Evolutionary conservation across 768 basidiomycete species (phyloP), one percentile per base, ranked within the genome.

Genomic region (Leccinum aurantiacum): DNA sequence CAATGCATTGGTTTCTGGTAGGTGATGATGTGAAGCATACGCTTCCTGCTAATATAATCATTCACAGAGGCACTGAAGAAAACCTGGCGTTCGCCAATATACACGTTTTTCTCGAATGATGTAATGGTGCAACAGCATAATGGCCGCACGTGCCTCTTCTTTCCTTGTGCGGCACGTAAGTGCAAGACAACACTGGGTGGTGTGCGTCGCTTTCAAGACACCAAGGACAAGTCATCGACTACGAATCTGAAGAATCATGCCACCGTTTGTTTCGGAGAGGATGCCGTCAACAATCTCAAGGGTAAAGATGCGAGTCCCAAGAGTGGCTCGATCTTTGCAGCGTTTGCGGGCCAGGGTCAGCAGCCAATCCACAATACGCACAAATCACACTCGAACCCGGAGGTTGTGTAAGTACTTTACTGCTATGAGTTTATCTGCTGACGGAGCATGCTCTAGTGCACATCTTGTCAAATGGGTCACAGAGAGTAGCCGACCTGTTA

Each of bases 391-490:
- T n/a, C n/a, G 4, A 46, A 46, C 6, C 19, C n/a, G 3, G n/a
- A 46, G 44, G 44, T n/a, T 37, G 35, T 19, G 41, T 44, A 44
- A 44, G n/a, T 44, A 19, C 29, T 17, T 19, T 44, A 44, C 15
- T 44, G 15, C 41, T 19, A 44, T 19, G 33, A 35, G 33, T 11
- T 35, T 35, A 1, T 14, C 33, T 35, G 1, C 33, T 35, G 33
- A 35, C 13, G 13, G 33, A 35, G 33, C 33, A 35, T 13, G 33
- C 33, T 35, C n/a, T 44, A 44, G 41, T 44, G 41, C 64, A 59
- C 22, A 48, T 48, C 47, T 24, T 19, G 22, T 48, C 19, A 48
- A 48, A 24, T 60, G 59, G 59, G 13, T 60, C 4, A 56, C 54
- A 6, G 59, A 60, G 52, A 29, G 50, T 6, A 60, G 52, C n/a